phyloP scores from a whole-genome alignment of 176 grass and related monocot species.

The Cocos nucifera region DNA sequence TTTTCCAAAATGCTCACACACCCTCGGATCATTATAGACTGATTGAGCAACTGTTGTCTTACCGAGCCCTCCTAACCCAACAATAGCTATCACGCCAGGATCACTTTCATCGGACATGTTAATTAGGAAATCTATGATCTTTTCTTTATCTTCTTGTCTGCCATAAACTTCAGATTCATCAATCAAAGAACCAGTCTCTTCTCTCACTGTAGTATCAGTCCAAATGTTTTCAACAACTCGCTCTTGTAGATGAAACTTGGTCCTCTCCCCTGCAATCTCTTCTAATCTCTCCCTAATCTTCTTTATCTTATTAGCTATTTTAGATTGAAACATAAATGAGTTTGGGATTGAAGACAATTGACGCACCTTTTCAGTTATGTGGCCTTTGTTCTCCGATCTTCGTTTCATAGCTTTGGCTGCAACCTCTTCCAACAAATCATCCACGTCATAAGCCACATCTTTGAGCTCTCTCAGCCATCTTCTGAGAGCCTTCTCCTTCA shows the following conservation, averaged over 20 bases:
- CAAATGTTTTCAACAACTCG: background rate
- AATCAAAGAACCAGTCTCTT: background rate
- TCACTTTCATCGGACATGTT: background rate
- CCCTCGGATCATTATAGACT: conserved; percentile 2
- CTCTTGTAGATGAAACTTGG: background rate
- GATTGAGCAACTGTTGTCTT: conserved; percentile 13
- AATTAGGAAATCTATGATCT: background rate
- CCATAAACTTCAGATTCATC: conserved; percentile 2
- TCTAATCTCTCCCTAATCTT: conserved; percentile 10
- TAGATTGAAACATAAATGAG: background rate
- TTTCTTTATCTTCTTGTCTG: background rate
- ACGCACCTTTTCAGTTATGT: background rate
- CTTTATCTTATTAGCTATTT: background rate
- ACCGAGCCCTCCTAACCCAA: background rate
- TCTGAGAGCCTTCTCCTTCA: no score
- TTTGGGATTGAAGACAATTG: background rate
- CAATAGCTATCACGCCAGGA: conserved; percentile 5
- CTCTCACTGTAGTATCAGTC: background rate
- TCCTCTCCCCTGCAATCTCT: background rate
- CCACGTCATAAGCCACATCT: background rate
- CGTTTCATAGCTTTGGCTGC: background rate
- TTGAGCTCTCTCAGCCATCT: background rate
- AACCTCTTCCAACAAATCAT: background rate
- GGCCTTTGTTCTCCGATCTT: no score
- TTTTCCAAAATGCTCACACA: background rate